A percentile compares a stretch with the other conserved stretches of the same genome.
These are phyloP conservation scores for Bacidia rubella DNA, from an alignment of 495 filamentous ascomycete species.

Conservation along the genomic window DNA sequence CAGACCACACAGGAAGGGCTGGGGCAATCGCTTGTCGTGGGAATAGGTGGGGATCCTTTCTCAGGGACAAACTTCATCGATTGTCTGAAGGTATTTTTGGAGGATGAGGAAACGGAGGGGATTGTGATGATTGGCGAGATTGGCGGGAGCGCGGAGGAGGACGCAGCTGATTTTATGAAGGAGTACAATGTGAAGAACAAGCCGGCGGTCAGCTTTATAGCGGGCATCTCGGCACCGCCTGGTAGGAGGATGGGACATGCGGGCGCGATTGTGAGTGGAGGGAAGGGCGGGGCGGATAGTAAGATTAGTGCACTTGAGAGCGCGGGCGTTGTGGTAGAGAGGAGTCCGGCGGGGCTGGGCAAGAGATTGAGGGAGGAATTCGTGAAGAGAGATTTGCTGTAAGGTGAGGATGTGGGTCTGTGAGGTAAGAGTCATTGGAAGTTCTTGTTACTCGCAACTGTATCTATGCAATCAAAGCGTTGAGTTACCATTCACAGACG, in stretches of 20 bases:
- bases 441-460: not conserved
- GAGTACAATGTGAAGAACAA: slow-evolving; percentile 82
- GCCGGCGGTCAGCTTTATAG: slow-evolving; percentile 95
- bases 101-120: slow-evolving; percentile 93
- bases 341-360: slow-evolving; percentile 79
- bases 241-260: slow-evolving; percentile 98
- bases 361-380: slow-evolving; percentile 92
- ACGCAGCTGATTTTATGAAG: slow-evolving; percentile 91
- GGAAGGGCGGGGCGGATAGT: slow-evolving; percentile 92
- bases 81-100: slow-evolving; percentile 90
- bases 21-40: slow-evolving; percentile 93
- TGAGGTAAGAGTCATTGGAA: not conserved
- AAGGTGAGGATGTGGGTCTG: slow-evolving; percentile 19
- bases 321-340: slow-evolving; percentile 91
- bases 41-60: slow-evolving; percentile 98
- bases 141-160: slow-evolving; percentile 92
- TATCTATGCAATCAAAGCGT: not conserved
- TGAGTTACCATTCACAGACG: not conserved
- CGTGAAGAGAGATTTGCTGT: slow-evolving; percentile 89
- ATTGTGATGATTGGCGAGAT: slow-evolving; percentile 99
- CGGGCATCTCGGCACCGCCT: slow-evolving; percentile 91
- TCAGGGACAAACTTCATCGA: slow-evolving; percentile 99
- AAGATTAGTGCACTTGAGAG: slow-evolving; percentile 91
- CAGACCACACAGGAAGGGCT: slow-evolving; percentile 95
- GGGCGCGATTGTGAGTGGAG: slow-evolving; percentile 91